Evolutionary conservation across 257 asterid genomes (phyloP).

Genomic region (Solanum ossicruentum): DNA sequence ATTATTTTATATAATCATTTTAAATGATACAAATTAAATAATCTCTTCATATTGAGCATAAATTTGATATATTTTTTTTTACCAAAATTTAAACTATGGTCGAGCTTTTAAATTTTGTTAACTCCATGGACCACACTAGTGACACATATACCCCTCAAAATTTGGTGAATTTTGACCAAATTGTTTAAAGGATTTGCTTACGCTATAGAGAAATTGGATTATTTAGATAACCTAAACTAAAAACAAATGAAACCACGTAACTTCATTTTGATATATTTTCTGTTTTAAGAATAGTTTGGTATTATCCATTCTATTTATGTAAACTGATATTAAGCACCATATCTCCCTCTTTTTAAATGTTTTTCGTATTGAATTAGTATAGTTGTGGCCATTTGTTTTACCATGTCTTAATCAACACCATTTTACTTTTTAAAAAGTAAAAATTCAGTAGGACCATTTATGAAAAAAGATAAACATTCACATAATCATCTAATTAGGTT

Average conservation of each 20-base stretch:
- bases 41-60: too few species aligned
- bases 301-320: neutral
- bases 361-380: neutral
- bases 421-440: too few species aligned
- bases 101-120: neutral
- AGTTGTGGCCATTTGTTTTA: too few species aligned
- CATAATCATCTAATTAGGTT: too few species aligned
- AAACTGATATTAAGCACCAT: neutral
- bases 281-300: neutral
- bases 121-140: neutral
- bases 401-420: neutral
- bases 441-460: too few species aligned
- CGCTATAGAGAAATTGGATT: neutral
- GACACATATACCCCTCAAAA: neutral
- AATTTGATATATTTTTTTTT: too few species aligned
- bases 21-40: too few species aligned
- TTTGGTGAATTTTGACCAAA: neutral
- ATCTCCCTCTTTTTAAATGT: neutral
- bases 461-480: too few species aligned
- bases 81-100: neutral
- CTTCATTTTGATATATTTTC: neutral
- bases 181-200: neutral
- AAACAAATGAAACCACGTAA: neutral
- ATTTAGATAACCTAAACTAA: neutral
- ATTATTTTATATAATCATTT: too few species aligned